phyloP scores from a whole-genome alignment of 73 alveolate species.

The Paramecium bursaria region DNA sequence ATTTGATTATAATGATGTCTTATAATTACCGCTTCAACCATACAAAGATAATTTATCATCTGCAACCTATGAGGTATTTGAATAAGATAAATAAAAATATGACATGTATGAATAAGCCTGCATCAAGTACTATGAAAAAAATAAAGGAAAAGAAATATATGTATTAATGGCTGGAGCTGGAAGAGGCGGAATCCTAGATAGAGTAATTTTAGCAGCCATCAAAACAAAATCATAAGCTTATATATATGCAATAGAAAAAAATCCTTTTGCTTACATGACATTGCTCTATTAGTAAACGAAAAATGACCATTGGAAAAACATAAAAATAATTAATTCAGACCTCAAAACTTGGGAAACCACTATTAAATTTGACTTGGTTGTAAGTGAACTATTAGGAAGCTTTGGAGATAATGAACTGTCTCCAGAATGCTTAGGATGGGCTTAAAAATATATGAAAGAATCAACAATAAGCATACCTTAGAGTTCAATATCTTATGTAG shows the following conservation, averaged over 20 bases:
- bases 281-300: constrained; percentile 69
- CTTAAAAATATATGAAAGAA: constrained; percentile 75
- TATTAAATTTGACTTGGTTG: constrained; percentile 84
- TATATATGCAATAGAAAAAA: constrained; percentile 85
- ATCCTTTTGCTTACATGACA: constrained; percentile 83
- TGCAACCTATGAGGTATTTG: constrained; percentile 85
- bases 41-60: constrained; percentile 87
- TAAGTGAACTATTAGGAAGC: constrained; percentile 93
- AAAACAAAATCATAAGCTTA: constrained; percentile 72
- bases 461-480: constrained; percentile 84
- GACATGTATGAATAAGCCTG: constrained; percentile 75
- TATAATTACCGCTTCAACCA: constrained; percentile 94
- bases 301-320: constrained; percentile 73
- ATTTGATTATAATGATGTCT: constrained; percentile 82
- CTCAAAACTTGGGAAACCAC: constrained; percentile 77
- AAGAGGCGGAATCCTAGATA: constrained; percentile 93
- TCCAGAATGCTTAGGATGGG: constrained; percentile 93
- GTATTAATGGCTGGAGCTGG: constrained; percentile 93
- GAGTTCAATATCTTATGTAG: constrained; percentile 76
- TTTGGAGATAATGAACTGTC: constrained; percentile 96
- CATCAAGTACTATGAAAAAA: constrained; percentile 56
- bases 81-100: constrained; percentile 83
- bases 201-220: constrained; percentile 80
- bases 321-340: constrained; percentile 77
- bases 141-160: constrained; percentile 50